Evolutionary conservation across 2,329 filamentous ascomycete genomes (phyloP).

Genomic region (Aspergillus eucalypticola): DNA sequence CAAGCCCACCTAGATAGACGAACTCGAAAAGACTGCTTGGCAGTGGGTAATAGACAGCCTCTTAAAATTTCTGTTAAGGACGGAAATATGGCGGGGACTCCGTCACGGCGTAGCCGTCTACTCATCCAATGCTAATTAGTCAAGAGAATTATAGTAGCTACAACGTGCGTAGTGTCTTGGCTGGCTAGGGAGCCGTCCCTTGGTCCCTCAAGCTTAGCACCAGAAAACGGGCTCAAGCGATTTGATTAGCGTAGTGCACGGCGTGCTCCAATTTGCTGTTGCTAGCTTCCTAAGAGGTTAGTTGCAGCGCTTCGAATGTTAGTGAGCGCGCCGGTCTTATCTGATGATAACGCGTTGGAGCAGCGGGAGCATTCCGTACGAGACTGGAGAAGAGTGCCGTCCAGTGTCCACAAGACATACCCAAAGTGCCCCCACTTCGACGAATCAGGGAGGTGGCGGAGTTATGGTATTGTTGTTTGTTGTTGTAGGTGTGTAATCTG

Average conservation of each 20-base stretch:
- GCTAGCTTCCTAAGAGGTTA: neutral
- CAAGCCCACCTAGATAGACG: conserved; percentile 6
- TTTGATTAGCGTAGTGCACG: neutral
- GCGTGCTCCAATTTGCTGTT: neutral
- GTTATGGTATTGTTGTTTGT: neutral
- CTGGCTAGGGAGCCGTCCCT: neutral
- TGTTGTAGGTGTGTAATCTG: neutral
- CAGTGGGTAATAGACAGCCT: neutral
- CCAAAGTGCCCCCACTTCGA: neutral
- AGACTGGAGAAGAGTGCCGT: neutral
- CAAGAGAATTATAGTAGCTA: neutral
- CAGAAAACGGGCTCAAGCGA: neutral
- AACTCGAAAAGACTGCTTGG: conserved; percentile 1
- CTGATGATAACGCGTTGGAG: neutral
- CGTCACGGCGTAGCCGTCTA: neutral
- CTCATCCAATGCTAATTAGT: neutral
- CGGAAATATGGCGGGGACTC: neutral
- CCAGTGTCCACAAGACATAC: neutral
- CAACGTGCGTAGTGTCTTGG: neutral
- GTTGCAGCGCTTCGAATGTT: neutral
- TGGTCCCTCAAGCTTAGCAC: neutral
- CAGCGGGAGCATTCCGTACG: neutral
- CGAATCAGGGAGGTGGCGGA: neutral
- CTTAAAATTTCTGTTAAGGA: neutral
- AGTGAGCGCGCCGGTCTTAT: neutral